Base-by-base conservation (phyloP, 306 rosid genomes). In the Cicer yamashitae region DNA sequence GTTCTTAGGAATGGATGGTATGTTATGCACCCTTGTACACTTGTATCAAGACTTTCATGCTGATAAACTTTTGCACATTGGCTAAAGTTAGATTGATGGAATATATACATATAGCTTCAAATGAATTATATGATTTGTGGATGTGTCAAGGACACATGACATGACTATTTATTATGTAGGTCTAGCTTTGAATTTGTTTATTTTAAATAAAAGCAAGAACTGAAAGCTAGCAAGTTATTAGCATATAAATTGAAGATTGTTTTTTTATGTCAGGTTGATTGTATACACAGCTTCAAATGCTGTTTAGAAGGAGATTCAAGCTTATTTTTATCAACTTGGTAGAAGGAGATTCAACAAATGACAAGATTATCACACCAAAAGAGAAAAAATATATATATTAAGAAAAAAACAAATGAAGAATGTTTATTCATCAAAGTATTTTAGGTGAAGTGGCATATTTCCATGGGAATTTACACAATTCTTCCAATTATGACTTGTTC, bases 61-160 rank as follows among this genome's bases (percentile, higher is more conserved):
- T 30, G 65, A 59, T 6, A 59, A 17, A 3, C 14, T 25, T 22
- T 30, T 59, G 65, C 15, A 12, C 11, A 57, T 22, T 14, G 3
- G 13, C 15, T 22, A 11, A 22, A 18, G 12, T 57, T 14, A 30
- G 6, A 59, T 59, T 6, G 44, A 11, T 59, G 9, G 9, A 7
- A 59, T 56, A 18, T 30, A 30, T 63, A 63, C 13, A 6, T 14
- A 38, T 15, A 67, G 43, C 10, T 45, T 45, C 41, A 44, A 67
- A 67, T 20, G 72, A 13, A 46, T 67, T 56, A 45, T 41, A 40
- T 6, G 47, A 8, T 30, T 41, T 40, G 87, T 93, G 14, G 89
- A 86, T 18, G 14, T 64, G 30, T 64, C 8, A 15, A 41, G 70
- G 37, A 40, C 50, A 38, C 20, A 64, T 41, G 52, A 13, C 52